A percentile compares a stretch with the other conserved stretches of the same genome.
Evolutionary conservation across 345 rosid genomes (phyloP).

Genomic region (Orychophragmus violaceus): DNA sequence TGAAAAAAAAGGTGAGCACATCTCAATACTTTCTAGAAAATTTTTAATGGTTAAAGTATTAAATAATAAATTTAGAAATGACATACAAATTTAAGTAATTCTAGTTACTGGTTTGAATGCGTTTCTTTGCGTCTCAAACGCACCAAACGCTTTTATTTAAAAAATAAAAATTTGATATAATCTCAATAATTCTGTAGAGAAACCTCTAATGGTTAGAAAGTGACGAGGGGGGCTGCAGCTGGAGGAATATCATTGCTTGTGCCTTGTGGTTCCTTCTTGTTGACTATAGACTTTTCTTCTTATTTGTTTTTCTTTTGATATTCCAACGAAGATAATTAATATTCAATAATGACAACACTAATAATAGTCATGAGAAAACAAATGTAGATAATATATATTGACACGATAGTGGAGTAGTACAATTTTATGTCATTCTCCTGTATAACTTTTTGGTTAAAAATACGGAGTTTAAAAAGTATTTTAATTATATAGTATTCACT

Average conservation of each 20-base stretch:
- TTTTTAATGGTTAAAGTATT: background rate
- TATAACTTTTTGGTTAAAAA: no score
- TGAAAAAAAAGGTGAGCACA: background rate
- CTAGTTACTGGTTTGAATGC: background rate
- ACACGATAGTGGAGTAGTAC: background rate
- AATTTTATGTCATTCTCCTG: no score
- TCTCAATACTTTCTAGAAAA: background rate
- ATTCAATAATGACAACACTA: background rate
- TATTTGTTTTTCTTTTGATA: conserved; percentile 6
- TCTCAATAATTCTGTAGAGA: background rate
- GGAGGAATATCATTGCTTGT: conserved; percentile 34
- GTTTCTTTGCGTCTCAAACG: conserved; percentile 1
- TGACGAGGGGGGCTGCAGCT: conserved; percentile 22
- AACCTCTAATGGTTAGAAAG: conserved; percentile 28
- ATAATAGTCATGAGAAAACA: background rate
- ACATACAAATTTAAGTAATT: background rate
- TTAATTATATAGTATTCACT: no score
- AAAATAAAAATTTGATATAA: background rate
- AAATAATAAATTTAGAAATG: background rate
- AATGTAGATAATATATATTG: background rate
- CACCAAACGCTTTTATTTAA: no score
- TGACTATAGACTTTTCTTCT: conserved; percentile 32
- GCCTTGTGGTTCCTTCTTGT: conserved; percentile 30
- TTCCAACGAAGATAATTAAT: conserved; percentile 5
- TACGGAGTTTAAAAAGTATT: no score